Conservation (phyloP, 2,329 filamentous ascomycete genomes). For the Gnomoniopsis sp. region DNA sequence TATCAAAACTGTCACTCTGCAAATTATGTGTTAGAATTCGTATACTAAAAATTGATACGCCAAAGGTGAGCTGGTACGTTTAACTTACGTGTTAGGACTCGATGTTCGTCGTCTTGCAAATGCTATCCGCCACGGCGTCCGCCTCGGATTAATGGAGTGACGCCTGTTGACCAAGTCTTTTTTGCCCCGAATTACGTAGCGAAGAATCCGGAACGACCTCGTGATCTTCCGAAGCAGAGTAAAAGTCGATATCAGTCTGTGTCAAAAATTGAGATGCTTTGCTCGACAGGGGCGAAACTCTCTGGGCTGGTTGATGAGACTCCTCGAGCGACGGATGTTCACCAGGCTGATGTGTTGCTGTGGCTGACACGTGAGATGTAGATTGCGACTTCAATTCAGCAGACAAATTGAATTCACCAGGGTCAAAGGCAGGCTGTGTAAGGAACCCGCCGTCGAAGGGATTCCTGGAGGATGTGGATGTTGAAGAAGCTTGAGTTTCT, state of each 20-base stretch:
- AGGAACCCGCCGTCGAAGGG: conserved; percentile 12
- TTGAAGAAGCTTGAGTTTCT: neutral
- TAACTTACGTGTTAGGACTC: neutral
- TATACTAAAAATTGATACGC: neutral
- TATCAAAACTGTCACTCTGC: neutral
- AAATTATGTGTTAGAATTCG: neutral
- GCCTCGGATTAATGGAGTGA: neutral
- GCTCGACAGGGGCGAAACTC: conserved; percentile 7
- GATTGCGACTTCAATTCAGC: neutral
- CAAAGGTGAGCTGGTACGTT: neutral
- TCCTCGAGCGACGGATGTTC: conserved; percentile 4
- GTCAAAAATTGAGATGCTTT: conserved; percentile 7
- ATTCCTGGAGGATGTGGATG: neutral
- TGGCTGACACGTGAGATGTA: neutral
- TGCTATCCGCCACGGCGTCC: neutral
- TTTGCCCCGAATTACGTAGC: neutral
- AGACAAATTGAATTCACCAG: conserved; percentile 1
- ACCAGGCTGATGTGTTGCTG: neutral
- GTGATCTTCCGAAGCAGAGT: conserved; percentile 13
- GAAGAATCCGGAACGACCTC: conserved; percentile 13
- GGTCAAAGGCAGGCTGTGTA: conserved; percentile 13
- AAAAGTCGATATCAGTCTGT: conserved; percentile 10
- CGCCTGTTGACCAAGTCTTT: neutral
- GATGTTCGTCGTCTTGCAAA: neutral
- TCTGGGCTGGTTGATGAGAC: conserved; percentile 16